Percentiles rank a stretch among this genome's conserved stretches.
These are phyloP conservation scores for Brassica hybrid DNA, from an alignment of 441 rosid genomes.

Conservation along the genomic window DNA sequence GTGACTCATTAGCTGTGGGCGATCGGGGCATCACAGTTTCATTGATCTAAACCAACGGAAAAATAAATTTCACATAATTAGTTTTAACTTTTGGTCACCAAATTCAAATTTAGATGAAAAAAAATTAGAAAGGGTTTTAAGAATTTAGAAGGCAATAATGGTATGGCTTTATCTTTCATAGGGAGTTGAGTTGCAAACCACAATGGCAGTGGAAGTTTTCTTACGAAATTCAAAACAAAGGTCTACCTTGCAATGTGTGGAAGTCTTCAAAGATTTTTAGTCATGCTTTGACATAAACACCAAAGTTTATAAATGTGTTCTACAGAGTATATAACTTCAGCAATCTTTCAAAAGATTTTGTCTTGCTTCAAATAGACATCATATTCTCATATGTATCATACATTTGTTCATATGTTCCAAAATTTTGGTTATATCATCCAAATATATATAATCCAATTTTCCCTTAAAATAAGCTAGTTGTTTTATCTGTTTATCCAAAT, in stretches of 20 bases:
- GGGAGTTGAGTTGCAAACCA: not conserved
- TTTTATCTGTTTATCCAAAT: not conserved
- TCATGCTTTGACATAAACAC: not conserved
- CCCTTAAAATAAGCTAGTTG: not conserved
- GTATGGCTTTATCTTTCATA: not conserved
- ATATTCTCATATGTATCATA: not conserved
- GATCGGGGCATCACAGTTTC: no score
- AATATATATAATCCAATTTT: not conserved
- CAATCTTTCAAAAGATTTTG: not conserved
- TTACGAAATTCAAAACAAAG: no score
- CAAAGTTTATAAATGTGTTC: not conserved
- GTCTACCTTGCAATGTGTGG: no score
- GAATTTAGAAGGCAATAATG: not conserved
- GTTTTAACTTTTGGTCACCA: no score
- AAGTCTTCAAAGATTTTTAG: not conserved
- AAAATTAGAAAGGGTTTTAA: no score
- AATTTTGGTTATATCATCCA: not conserved
- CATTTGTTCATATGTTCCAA: not conserved
- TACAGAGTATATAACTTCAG: not conserved
- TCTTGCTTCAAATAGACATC: not conserved
- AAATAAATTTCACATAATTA: no score
- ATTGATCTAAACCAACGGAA: no score
- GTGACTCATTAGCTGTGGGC: no score
- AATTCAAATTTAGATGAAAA: no score
- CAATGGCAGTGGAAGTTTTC: not conserved